phyloP scores from a whole-genome alignment of 1,284 basidiomycete species.

The Boletellus deceptivus region DNA sequence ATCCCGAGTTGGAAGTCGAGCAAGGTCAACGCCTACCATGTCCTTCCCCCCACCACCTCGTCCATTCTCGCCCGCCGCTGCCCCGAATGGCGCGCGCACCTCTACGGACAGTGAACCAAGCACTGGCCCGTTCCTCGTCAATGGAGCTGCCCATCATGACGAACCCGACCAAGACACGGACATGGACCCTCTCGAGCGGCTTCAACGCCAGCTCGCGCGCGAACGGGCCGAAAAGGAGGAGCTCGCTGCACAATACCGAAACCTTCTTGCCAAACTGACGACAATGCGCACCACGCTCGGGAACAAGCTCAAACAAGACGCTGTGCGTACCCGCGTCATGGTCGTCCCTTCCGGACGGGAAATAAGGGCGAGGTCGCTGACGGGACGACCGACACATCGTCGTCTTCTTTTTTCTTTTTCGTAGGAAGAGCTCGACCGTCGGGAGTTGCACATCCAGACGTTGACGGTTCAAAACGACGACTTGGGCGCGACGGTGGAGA shows the following conservation, averaged over 20 bases:
- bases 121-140: constrained; percentile 6
- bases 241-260: constrained; percentile 82
- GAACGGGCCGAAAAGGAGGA: constrained; percentile 82
- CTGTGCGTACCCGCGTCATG: constrained; percentile 57
- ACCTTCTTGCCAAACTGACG: constrained; percentile 84
- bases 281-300: constrained; percentile 92
- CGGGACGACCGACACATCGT: no score
- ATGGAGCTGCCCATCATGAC: constrained; percentile 16
- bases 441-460: constrained; percentile 77
- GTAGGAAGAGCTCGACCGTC: constrained; percentile 93
- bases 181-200: constrained; percentile 48
- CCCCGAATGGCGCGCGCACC: constrained; percentile 14
- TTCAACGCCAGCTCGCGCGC: constrained; percentile 58
- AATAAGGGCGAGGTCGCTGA: no score
- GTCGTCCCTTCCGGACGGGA: no score
- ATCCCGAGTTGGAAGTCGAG: constrained; percentile 13
- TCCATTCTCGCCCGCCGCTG: constrained; percentile 23
- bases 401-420: no score
- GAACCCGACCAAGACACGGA: constrained; percentile 20
- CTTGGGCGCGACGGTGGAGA: constrained; percentile 64
- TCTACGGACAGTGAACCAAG: constrained; percentile 29
- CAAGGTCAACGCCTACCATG: constrained; percentile 10
- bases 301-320: constrained; percentile 94
- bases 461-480: constrained; percentile 76
- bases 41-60: constrained; percentile 17